Conservation (phyloP, 1,139 yeast species). For the Hansenula anomala region DNA sequence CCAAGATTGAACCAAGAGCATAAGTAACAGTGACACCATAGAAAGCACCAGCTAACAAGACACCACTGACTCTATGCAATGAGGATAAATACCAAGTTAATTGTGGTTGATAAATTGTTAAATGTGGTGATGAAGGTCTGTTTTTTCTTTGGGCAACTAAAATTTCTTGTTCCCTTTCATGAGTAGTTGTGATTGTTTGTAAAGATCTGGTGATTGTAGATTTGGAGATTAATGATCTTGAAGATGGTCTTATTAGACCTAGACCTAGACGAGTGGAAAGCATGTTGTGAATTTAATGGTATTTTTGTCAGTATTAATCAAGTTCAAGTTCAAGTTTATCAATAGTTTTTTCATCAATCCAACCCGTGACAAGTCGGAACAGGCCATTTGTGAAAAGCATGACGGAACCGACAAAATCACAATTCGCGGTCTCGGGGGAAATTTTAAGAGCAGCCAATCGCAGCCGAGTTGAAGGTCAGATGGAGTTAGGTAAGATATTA, state of each 20-base stretch:
- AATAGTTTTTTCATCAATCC: background rate
- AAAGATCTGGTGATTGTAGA: conserved; percentile 28
- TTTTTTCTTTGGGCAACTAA: conserved; percentile 77
- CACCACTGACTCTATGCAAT: conserved; percentile 86
- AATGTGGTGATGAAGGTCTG: conserved; percentile 91
- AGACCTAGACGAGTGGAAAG: conserved; percentile 1
- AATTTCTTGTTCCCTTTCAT: conserved; percentile 61
- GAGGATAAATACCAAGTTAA: conserved; percentile 77
- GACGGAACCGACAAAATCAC: background rate
- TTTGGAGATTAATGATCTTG: background rate
- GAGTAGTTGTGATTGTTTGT: conserved; percentile 57
- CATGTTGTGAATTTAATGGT: background rate
- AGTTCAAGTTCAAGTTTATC: too few species aligned
- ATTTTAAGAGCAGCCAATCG: background rate
- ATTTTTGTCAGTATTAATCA: background rate
- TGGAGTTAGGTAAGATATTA: background rate
- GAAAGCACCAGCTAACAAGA: conserved; percentile 71
- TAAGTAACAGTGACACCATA: conserved; percentile 74
- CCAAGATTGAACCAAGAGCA: conserved; percentile 65
- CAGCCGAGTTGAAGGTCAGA: background rate
- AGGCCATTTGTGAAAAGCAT: background rate
- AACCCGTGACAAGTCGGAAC: conserved; percentile 1
- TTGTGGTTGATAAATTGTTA: conserved; percentile 86
- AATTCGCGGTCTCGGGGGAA: too few species aligned
- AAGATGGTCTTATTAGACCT: conserved; percentile 4